Conservation (phyloP, 345 rosid genomes). For the Ailanthus altissimus region DNA sequence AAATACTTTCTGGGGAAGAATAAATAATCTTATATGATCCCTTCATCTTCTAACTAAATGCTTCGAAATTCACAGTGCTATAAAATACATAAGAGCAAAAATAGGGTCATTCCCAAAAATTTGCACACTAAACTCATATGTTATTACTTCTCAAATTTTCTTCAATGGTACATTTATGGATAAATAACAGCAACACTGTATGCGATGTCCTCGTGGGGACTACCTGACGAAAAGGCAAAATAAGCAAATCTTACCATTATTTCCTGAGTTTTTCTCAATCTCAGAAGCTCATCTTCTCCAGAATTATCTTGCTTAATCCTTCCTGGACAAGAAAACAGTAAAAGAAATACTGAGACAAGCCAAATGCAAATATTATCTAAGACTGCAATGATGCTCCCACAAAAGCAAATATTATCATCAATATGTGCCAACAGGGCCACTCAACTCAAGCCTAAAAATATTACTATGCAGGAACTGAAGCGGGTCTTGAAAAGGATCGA, state of each 20-base stretch:
- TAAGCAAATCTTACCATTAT: not conserved
- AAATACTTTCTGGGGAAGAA: too few relatives aligned
- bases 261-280: not conserved
- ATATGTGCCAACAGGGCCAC: not conserved
- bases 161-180: not conserved
- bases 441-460: not conserved
- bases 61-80: not conserved
- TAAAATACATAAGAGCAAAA: not conserved
- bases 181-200: not conserved
- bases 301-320: conserved; percentile 4
- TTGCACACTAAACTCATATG: not conserved
- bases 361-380: not conserved
- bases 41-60: not conserved
- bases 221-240: not conserved
- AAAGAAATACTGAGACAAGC: not conserved
- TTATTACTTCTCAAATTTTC: not conserved
- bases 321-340: conserved; percentile 9
- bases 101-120: not conserved
- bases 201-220: not conserved
- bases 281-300: not conserved
- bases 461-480: not conserved
- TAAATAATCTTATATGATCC: not conserved
- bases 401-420: not conserved
- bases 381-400: not conserved
- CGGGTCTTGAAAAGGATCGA: not conserved